Conservation (phyloP, 768 basidiomycete genomes). For the Hericium alpestre region DNA sequence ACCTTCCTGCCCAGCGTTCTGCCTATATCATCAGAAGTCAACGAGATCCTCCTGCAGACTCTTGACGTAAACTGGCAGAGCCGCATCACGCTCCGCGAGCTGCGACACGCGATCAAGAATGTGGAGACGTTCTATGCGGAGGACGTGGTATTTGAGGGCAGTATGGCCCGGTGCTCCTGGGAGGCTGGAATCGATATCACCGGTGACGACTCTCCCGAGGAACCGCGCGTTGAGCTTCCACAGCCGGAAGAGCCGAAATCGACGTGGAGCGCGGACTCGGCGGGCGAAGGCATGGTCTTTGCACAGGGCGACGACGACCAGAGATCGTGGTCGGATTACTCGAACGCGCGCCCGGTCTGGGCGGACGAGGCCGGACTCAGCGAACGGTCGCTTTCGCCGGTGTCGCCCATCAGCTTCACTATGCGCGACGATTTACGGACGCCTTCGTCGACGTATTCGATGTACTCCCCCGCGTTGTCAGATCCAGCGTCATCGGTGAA, state of each 20-base stretch:
- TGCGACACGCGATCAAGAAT: conserved; percentile 45
- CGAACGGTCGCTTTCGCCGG: conserved; percentile 4
- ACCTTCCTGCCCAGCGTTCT: conserved; percentile 65
- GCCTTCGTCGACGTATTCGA: conserved; percentile 12
- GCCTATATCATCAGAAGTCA: conserved; percentile 27
- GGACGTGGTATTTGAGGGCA: conserved; percentile 71
- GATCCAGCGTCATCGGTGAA: conserved; percentile 8
- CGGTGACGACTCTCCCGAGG: conserved; percentile 30
- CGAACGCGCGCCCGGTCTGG: conserved; percentile 10
- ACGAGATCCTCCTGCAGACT: conserved; percentile 21
- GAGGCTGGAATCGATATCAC: conserved; percentile 59
- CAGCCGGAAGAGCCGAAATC: conserved; percentile 41
- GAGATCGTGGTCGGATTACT: conserved; percentile 8
- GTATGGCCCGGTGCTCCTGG: conserved; percentile 71
- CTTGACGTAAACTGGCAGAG: conserved; percentile 26
- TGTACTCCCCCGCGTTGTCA: conserved; percentile 13
- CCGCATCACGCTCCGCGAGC: conserved; percentile 28
- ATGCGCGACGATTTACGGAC: conserved; percentile 11
- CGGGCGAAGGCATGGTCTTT: conserved; percentile 15
- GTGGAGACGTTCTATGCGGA: conserved; percentile 61
- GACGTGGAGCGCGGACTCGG: conserved; percentile 46
- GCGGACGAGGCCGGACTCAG: conserved; percentile 8
- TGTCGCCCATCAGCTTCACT: conserved; percentile 9
- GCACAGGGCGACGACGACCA: conserved; percentile 7
- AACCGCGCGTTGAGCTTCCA: conserved; percentile 32